Evolutionary conservation across 2,329 filamentous ascomycete species (phyloP).

Genomic region (Fusarium armeniacum): DNA sequence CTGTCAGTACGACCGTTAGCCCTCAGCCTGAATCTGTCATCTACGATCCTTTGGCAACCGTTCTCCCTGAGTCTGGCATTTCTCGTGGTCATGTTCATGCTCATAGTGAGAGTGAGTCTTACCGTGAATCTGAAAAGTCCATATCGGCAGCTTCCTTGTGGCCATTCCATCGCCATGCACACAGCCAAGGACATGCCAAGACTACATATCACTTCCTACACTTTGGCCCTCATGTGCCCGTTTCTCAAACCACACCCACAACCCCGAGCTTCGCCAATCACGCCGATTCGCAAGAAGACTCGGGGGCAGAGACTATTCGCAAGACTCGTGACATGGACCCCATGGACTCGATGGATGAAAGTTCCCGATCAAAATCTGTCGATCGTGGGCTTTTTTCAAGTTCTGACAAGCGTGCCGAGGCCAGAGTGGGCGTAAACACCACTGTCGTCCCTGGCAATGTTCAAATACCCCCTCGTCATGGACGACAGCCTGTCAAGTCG

Average conservation of each 20-base stretch:
- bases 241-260: constrained; percentile 51
- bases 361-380: constrained; percentile 71
- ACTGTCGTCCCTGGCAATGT: constrained; percentile 72
- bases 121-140: constrained; percentile 45
- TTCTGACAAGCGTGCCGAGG: constrained; percentile 73
- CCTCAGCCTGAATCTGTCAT: constrained; percentile 49
- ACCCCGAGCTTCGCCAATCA: constrained; percentile 57
- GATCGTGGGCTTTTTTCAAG: constrained; percentile 72
- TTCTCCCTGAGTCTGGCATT: constrained; percentile 51
- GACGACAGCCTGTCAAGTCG: constrained; percentile 63
- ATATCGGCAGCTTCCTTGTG: constrained; percentile 48
- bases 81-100: constrained; percentile 46
- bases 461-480: constrained; percentile 61
- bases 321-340: constrained; percentile 59
- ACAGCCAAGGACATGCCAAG: constrained; percentile 59
- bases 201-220: constrained; percentile 57
- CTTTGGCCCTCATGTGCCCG: constrained; percentile 50
- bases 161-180: constrained; percentile 58
- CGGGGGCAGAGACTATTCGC: constrained; percentile 52
- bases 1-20: constrained; percentile 47
- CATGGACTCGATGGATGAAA: constrained; percentile 60
- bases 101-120: constrained; percentile 49
- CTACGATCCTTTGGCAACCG: constrained; percentile 60
- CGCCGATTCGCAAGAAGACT: constrained; percentile 60
- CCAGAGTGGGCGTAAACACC: constrained; percentile 74